Evolutionary conservation across 257 asterid species (phyloP).

Genomic region (Nicotiana obtusifolia): DNA sequence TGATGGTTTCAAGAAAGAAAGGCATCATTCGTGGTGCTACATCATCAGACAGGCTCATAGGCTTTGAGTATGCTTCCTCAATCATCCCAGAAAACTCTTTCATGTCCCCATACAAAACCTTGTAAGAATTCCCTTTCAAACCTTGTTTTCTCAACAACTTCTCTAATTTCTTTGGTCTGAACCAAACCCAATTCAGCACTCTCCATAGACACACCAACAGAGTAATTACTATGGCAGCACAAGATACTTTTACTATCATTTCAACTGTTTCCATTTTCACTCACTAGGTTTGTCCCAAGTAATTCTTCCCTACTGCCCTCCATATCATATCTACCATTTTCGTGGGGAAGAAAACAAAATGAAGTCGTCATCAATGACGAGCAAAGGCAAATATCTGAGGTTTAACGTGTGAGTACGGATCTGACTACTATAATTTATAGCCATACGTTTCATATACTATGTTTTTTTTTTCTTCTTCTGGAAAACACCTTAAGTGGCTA

Average conservation of each 20-base stretch:
- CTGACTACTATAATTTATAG: too few relatives aligned
- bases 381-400: background rate
- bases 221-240: background rate
- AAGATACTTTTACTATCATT: background rate
- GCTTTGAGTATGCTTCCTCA: conserved; percentile 9
- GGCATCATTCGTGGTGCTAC: conserved; percentile 10
- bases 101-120: conserved; percentile 19
- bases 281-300: background rate
- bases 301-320: too few relatives aligned
- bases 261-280: background rate
- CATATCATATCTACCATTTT: background rate
- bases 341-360: background rate
- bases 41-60: conserved; percentile 9
- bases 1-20: background rate
- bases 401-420: too few relatives aligned
- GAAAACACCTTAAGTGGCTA: too few relatives aligned
- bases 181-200: conserved; percentile 17
- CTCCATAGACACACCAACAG: background rate
- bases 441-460: too few relatives aligned
- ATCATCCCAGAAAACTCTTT: background rate
- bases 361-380: background rate
- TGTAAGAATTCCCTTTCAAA: conserved; percentile 30
- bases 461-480: too few relatives aligned
- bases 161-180: conserved; percentile 18
- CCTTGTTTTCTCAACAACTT: conserved; percentile 21